Conservation (phyloP, 768 basidiomycete genomes). For the Tephrocybe sp. region DNA sequence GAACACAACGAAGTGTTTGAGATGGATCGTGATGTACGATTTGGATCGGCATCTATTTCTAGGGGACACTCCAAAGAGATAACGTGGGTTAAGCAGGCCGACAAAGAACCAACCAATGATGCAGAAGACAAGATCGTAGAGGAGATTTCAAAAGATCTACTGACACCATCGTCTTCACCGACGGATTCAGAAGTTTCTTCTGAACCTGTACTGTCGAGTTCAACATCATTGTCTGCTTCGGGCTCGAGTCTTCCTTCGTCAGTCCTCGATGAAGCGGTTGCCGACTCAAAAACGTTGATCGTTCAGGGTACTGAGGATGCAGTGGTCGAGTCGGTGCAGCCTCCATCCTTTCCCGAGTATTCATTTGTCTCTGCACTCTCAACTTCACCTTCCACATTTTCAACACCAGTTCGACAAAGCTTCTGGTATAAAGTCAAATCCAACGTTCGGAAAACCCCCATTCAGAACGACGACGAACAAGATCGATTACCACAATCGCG, state of each 20-base stretch:
- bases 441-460: conserved; percentile 25
- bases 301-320: background rate
- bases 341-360: conserved; percentile 5
- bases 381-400: conserved; percentile 8
- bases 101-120: background rate
- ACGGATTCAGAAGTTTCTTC: conserved; percentile 12
- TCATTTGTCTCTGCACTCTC: conserved; percentile 6
- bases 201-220: conserved; percentile 6
- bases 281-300: background rate
- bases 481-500: background rate
- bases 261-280: background rate
- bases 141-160: conserved; percentile 11
- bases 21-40: conserved; percentile 30
- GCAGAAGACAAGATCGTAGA: background rate
- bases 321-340: background rate
- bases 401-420: conserved; percentile 11
- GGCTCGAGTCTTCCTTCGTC: conserved; percentile 7
- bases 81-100: conserved; percentile 17
- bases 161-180: conserved; percentile 19
- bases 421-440: conserved; percentile 38
- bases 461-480: conserved; percentile 11
- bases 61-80: conserved; percentile 15
- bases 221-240: conserved; percentile 18
- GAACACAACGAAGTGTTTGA: conserved; percentile 30
- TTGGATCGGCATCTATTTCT: background rate